Percentiles rank a stretch among this genome's conserved stretches.
Evolutionary conservation across 1,139 yeast species (phyloP).

Genomic region (Lizanozyma gosingica): DNA sequence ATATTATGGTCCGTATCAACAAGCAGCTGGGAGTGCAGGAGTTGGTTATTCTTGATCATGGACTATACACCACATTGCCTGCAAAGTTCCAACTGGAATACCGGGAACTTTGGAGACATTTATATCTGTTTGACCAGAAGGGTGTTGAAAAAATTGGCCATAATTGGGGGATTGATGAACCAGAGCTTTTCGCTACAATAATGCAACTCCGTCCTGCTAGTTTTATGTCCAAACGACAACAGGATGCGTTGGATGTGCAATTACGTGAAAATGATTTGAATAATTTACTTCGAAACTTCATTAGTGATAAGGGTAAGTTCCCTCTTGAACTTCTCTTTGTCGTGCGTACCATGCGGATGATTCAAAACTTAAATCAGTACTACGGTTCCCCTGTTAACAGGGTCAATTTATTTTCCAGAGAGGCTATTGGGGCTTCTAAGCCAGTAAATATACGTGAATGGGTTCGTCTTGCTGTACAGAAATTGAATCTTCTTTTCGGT

Average conservation of each 20-base stretch:
- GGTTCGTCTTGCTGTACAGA: constrained; percentile 1
- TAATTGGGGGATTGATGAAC: constrained; percentile 66
- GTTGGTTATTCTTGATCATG: constrained; percentile 68
- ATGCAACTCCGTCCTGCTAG: constrained; percentile 41
- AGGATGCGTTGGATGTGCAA: not conserved
- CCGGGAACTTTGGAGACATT: constrained; percentile 52
- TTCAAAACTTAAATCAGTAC: constrained; percentile 57
- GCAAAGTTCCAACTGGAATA: constrained; percentile 48
- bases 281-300: constrained; percentile 28
- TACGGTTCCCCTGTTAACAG: constrained; percentile 72
- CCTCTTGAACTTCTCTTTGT: constrained; percentile 61
- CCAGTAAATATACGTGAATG: not conserved
- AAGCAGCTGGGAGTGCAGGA: constrained; percentile 36
- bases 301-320: constrained; percentile 54
- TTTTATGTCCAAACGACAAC: not conserved
- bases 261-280: constrained; percentile 11
- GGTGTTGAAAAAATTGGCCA: constrained; percentile 42
- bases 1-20: constrained; percentile 44
- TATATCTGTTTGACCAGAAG: constrained; percentile 43
- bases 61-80: constrained; percentile 51
- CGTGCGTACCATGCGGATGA: constrained; percentile 64
- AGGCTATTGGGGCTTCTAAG: constrained; percentile 27
- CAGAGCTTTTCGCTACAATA: constrained; percentile 55
- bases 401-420: constrained; percentile 49
- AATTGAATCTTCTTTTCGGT: constrained; percentile 20